Evolutionary conservation across 495 filamentous ascomycete species (phyloP).

Genomic region (Neurospora sp.): DNA sequence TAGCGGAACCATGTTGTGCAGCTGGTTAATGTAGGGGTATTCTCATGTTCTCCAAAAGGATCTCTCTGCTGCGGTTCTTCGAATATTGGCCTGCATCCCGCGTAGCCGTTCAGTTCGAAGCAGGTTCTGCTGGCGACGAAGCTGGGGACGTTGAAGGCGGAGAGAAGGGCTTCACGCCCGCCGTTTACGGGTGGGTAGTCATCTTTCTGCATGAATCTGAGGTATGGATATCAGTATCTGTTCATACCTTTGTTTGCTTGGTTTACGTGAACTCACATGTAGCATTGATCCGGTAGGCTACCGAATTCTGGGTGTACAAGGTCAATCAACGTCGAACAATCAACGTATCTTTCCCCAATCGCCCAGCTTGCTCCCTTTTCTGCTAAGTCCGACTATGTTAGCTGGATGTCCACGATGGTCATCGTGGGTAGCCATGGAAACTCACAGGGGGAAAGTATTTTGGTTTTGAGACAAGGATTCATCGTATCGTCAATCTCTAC

Average conservation of each 20-base stretch:
- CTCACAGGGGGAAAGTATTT: background rate
- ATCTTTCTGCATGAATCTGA: slow-evolving; percentile 7
- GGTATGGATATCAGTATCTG: background rate
- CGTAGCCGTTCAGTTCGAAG: slow-evolving; percentile 18
- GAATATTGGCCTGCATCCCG: slow-evolving; percentile 8
- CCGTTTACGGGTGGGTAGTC: slow-evolving; percentile 5
- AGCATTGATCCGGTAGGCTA: slow-evolving; percentile 8
- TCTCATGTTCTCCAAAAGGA: slow-evolving; percentile 1
- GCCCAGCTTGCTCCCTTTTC: background rate
- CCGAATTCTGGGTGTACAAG: background rate
- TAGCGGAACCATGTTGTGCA: slow-evolving; percentile 14
- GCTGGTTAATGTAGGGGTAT: background rate
- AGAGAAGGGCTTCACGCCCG: slow-evolving; percentile 7
- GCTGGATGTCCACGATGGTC: background rate
- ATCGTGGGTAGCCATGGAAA: background rate
- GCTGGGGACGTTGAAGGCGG: slow-evolving; percentile 12
- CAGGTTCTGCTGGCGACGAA: slow-evolving; percentile 14
- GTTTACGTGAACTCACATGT: slow-evolving; percentile 2
- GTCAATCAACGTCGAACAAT: background rate
- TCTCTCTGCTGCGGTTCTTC: background rate
- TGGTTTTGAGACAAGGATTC: background rate
- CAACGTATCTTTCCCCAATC: background rate
- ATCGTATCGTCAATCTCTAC: background rate
- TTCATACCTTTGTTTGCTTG: no score
- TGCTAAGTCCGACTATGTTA: background rate